These are phyloP conservation scores for Juncus effusus DNA, from an alignment of 176 grass and related monocot genomes.

Conservation along the genomic window DNA sequence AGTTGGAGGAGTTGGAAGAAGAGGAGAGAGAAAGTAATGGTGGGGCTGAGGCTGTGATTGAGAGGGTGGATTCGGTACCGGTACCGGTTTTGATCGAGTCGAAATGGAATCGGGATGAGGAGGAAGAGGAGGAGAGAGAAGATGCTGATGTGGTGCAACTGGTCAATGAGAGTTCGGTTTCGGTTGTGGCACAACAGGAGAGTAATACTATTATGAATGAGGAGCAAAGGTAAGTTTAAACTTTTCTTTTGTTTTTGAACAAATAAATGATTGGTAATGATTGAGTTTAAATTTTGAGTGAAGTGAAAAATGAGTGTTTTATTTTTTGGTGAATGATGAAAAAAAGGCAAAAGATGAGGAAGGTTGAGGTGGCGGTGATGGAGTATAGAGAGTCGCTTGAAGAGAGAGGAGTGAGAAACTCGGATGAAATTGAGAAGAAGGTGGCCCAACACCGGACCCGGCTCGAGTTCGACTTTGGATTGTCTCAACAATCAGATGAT, in stretches of 20 bases:
- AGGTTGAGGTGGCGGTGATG: constrained; percentile 83
- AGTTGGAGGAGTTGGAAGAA: constrained; percentile 16
- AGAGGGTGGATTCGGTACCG: constrained; percentile 48
- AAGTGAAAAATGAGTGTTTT: constrained; percentile 1
- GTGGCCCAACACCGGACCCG: constrained; percentile 55
- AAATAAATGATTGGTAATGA: no score
- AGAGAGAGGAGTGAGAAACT: constrained; percentile 65
- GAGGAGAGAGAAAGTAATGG: constrained; percentile 14
- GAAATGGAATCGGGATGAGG: constrained; percentile 95
- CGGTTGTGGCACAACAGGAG: constrained; percentile 38
- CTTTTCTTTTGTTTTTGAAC: neutral
- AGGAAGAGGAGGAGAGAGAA: constrained; percentile 56
- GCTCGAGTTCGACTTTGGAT: constrained; percentile 78
- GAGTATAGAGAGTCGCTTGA: constrained; percentile 90
- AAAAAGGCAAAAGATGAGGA: constrained; percentile 82
- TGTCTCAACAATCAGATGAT: constrained; percentile 61
- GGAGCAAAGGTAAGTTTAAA: constrained; percentile 57
- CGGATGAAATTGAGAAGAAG: constrained; percentile 91
- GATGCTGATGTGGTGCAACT: constrained; percentile 30
- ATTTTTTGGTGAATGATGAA: neutral
- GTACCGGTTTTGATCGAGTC: constrained; percentile 81
- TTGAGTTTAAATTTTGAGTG: neutral
- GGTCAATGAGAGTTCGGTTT: constrained; percentile 36
- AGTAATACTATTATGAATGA: constrained; percentile 52
- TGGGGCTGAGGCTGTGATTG: constrained; percentile 9